Evolutionary conservation across 441 rosid species (phyloP).

Genomic region (Pelargonium australe): DNA sequence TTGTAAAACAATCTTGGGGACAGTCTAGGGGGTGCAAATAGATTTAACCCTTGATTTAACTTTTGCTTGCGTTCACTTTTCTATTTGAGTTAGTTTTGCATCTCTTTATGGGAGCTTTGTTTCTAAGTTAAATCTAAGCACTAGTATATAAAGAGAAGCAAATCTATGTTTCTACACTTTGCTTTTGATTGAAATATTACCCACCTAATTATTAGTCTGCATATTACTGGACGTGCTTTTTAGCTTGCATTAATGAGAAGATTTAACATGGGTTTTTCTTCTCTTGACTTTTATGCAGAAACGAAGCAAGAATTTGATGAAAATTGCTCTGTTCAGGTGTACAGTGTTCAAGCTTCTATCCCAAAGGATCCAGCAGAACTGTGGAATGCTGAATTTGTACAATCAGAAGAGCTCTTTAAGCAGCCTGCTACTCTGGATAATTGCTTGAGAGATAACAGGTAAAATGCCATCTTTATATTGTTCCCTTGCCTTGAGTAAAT

Average conservation of each 20-base stretch:
- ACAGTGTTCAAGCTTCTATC: slow-evolving; percentile 72
- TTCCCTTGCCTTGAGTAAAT: neutral
- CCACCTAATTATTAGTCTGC: neutral
- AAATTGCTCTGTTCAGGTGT: slow-evolving; percentile 59
- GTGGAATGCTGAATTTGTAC: slow-evolving; percentile 81
- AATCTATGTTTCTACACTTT: neutral
- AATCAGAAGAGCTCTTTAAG: slow-evolving; percentile 77
- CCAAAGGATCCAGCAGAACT: slow-evolving; percentile 75
- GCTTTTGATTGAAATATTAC: neutral
- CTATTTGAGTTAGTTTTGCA: neutral
- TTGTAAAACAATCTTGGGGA: no score
- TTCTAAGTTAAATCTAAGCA: neutral
- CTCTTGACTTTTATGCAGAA: slow-evolving; percentile 39
- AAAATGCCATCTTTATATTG: slow-evolving; percentile 4
- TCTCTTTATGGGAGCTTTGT: neutral
- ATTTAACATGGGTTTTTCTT: slow-evolving; percentile 9
- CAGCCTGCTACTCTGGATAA: slow-evolving; percentile 47
- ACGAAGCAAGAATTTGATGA: slow-evolving; percentile 64
- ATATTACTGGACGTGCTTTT: neutral
- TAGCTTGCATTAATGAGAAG: neutral
- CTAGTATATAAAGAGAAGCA: neutral
- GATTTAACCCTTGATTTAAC: neutral
- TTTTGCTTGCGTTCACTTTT: neutral
- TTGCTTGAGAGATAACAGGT: slow-evolving; percentile 92
- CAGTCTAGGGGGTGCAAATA: no score